Conservation (phyloP, 2,329 filamentous ascomycete genomes). For the Tolypocladium album region DNA sequence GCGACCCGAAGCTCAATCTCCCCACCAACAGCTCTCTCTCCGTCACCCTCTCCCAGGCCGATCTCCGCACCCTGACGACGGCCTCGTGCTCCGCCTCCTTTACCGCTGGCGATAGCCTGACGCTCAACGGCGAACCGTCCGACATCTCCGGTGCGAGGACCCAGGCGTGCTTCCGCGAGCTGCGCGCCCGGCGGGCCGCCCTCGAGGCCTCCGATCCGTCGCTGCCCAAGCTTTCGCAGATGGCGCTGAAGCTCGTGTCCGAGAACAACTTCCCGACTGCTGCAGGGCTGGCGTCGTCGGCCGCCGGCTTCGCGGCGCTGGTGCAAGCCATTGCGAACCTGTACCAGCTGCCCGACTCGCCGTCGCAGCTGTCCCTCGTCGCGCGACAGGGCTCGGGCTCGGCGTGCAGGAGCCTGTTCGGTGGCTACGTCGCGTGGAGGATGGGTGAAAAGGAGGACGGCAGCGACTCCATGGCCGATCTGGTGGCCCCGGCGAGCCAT, state of each 20-base stretch:
- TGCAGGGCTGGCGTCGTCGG: slow-evolving; percentile 70
- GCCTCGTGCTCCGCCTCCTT: slow-evolving; percentile 77
- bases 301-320: slow-evolving; percentile 58
- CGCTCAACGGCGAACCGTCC: slow-evolving; percentile 73
- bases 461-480: slow-evolving; percentile 75
- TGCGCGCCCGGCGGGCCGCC: slow-evolving; percentile 64
- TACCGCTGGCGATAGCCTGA: slow-evolving; percentile 55
- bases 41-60: slow-evolving; percentile 87
- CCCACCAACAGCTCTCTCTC: slow-evolving; percentile 97
- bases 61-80: slow-evolving; percentile 91
- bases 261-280: slow-evolving; percentile 99
- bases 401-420: slow-evolving; percentile 86
- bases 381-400: slow-evolving; percentile 91
- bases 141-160: slow-evolving; percentile 82
- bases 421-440: slow-evolving; percentile 93
- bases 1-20: slow-evolving; percentile 85
- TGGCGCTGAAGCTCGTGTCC: slow-evolving; percentile 77
- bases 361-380: slow-evolving; percentile 76
- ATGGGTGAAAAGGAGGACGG: slow-evolving; percentile 68
- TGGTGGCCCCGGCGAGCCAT: slow-evolving; percentile 79
- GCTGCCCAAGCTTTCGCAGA: slow-evolving; percentile 69
- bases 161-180: slow-evolving; percentile 86
- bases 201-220: slow-evolving; percentile 63
- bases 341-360: slow-evolving; percentile 72
- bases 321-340: slow-evolving; percentile 85